phyloP scores from a whole-genome alignment of 2,329 filamentous ascomycete species.

The Ascochyta lentis region DNA sequence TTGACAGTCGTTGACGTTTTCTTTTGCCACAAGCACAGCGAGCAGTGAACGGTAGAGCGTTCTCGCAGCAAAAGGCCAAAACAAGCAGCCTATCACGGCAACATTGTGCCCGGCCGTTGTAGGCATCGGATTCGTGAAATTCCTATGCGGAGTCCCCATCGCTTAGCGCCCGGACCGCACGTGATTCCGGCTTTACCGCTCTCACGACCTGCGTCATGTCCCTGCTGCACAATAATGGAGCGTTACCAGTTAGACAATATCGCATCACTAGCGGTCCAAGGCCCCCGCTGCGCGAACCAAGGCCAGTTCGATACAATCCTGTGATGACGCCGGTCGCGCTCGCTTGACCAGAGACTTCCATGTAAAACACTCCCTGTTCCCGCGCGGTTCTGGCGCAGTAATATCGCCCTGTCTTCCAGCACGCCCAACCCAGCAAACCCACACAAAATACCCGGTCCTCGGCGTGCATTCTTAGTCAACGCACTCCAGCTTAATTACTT shows the following conservation, averaged over 20 bases:
- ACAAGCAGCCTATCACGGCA: slow-evolving; percentile 3
- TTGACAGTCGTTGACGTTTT: slow-evolving; percentile 1
- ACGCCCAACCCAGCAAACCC: slow-evolving; percentile 12
- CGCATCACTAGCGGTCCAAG: slow-evolving; percentile 12
- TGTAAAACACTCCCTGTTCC: slow-evolving; percentile 11
- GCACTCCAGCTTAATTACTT: slow-evolving; percentile 30
- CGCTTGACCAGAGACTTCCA: slow-evolving; percentile 1
- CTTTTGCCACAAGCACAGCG: slow-evolving; percentile 4
- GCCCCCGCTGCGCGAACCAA: slow-evolving; percentile 13
- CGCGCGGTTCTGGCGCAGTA: background rate
- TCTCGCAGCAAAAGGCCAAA: background rate
- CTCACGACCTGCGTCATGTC: slow-evolving; percentile 16
- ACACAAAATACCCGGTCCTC: slow-evolving; percentile 12
- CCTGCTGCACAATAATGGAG: slow-evolving; percentile 12
- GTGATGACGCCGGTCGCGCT: slow-evolving; percentile 12
- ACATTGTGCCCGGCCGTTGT: slow-evolving; percentile 2
- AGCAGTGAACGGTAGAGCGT: slow-evolving; percentile 1
- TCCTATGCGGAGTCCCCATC: slow-evolving; percentile 13
- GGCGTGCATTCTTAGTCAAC: slow-evolving; percentile 20
- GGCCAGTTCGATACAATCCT: slow-evolving; percentile 3
- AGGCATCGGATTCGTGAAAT: slow-evolving; percentile 12
- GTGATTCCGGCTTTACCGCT: slow-evolving; percentile 15
- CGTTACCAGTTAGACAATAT: slow-evolving; percentile 17
- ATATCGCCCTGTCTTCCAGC: slow-evolving; percentile 6
- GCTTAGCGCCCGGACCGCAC: slow-evolving; percentile 16